Conservation (phyloP, 768 basidiomycete genomes). For the Rhizopogon rudus region DNA sequence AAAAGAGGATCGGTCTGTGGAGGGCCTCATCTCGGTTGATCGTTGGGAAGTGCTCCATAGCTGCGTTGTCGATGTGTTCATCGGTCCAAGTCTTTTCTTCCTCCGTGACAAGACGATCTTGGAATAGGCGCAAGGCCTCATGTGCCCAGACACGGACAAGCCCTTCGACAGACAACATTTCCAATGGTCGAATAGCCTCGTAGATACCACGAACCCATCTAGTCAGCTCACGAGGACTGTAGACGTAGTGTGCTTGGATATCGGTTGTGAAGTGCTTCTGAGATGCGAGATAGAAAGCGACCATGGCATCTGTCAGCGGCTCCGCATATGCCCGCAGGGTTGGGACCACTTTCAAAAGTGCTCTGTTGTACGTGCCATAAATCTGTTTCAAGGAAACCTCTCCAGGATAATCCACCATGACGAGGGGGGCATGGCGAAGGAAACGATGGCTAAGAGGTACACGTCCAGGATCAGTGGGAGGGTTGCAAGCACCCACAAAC, state of each 20-base stretch:
- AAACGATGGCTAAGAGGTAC: constrained; percentile 98
- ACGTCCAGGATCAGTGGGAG: constrained; percentile 97
- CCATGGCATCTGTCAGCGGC: constrained; percentile 97
- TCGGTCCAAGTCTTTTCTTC: constrained; percentile 96
- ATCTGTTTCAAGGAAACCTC: constrained; percentile 96
- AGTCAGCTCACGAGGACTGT: constrained; percentile 97
- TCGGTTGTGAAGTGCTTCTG: constrained; percentile 95
- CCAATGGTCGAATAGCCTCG: constrained; percentile 92
- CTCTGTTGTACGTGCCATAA: constrained; percentile 96
- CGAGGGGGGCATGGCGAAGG: constrained; percentile 92
- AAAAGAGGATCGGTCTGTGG: constrained; percentile 87
- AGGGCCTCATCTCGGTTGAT: constrained; percentile 87
- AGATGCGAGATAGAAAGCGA: constrained; percentile 89
- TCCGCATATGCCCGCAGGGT: constrained; percentile 90
- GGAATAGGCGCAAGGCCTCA: constrained; percentile 94
- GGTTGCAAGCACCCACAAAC: constrained; percentile 99
- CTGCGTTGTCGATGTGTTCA: constrained; percentile 79
- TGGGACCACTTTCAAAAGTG: constrained; percentile 91
- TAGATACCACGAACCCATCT: constrained; percentile 97
- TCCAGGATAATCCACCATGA: constrained; percentile 99
- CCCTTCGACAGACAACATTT: constrained; percentile 91
- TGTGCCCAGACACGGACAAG: constrained; percentile 98
- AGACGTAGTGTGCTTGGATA: constrained; percentile 97
- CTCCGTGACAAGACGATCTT: constrained; percentile 92
- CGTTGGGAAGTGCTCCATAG: constrained; percentile 89